Conservation (phyloP, 345 rosid genomes). For the Cardamine resedifolia region DNA sequence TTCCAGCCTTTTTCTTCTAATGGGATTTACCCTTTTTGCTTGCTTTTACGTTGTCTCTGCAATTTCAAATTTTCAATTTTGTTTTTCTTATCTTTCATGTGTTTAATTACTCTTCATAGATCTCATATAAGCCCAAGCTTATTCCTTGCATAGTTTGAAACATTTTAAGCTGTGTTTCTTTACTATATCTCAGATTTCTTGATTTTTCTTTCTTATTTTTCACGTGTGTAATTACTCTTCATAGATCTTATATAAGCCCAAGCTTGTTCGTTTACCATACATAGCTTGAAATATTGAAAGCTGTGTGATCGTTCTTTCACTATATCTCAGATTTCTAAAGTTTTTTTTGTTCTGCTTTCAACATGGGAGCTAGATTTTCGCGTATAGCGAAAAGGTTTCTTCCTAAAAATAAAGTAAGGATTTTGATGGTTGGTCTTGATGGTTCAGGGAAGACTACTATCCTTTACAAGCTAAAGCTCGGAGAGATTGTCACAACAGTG, state of each 20-base stretch:
- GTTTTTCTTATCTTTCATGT: neutral
- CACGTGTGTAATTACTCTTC: too few relatives aligned
- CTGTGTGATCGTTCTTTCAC: too few relatives aligned
- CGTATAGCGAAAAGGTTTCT: slow-evolving; percentile 50
- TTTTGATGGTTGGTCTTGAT: slow-evolving; percentile 76
- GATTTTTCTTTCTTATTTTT: too few relatives aligned
- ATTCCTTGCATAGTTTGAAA: neutral
- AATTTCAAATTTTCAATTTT: neutral
- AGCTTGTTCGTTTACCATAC: too few relatives aligned
- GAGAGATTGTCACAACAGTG: slow-evolving; percentile 53
- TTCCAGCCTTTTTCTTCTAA: slow-evolving; percentile 22
- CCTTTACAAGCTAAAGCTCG: slow-evolving; percentile 69
- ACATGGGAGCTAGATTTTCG: slow-evolving; percentile 50
- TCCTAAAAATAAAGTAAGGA: slow-evolving; percentile 38
- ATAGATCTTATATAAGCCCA: too few relatives aligned
- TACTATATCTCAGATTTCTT: neutral
- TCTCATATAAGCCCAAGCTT: slow-evolving; percentile 12
- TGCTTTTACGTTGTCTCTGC: slow-evolving; percentile 18
- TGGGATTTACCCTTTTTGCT: slow-evolving; percentile 19
- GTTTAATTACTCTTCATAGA: slow-evolving; percentile 6
- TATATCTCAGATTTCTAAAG: too few relatives aligned
- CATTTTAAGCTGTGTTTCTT: neutral
- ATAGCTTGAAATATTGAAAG: too few relatives aligned
- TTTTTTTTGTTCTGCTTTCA: neutral
- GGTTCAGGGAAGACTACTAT: slow-evolving; percentile 73